Conservation (phyloP, 192 early-diverging fungal species). For the Rhizophlyctis rosea region DNA sequence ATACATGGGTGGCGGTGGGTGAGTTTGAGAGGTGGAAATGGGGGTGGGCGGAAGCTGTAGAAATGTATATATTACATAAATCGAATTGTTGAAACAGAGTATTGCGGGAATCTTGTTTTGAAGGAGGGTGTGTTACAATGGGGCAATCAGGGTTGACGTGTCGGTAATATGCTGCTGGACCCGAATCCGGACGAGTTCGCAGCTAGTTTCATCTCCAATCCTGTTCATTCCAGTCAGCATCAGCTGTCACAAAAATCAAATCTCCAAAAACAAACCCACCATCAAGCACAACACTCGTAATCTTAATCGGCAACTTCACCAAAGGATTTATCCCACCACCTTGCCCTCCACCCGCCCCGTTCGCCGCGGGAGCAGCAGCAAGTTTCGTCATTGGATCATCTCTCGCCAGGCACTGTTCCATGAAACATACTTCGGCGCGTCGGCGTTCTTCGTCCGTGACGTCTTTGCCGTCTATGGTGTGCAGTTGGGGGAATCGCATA, state of each 20-base stretch:
- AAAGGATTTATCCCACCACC: constrained; percentile 4
- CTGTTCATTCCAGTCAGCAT: constrained; percentile 9
- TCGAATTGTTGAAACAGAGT: too few relatives aligned
- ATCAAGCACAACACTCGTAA: constrained; percentile 54
- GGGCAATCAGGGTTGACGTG: too few relatives aligned
- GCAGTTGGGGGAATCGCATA: constrained; percentile 51
- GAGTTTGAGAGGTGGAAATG: too few relatives aligned
- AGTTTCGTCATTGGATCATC: constrained; percentile 37
- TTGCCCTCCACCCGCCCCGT: not conserved
- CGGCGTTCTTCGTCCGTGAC: constrained; percentile 52
- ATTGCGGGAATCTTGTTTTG: too few relatives aligned
- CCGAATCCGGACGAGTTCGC: too few relatives aligned
- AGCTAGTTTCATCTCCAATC: constrained; percentile 47
- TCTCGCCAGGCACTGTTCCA: constrained; percentile 41
- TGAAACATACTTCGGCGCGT: constrained; percentile 46
- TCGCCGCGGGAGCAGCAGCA: not conserved
- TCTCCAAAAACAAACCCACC: constrained; percentile 27
- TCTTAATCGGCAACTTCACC: constrained; percentile 50
- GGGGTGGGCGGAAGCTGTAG: too few relatives aligned
- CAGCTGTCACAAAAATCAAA: too few relatives aligned
- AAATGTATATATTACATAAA: too few relatives aligned
- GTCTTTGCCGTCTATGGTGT: constrained; percentile 52
- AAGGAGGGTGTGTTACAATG: too few relatives aligned
- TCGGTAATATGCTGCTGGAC: too few relatives aligned
- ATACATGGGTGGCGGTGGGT: too few relatives aligned